Conservation (phyloP, 129 eudicot species). For the Rutidosis leptorrhynchoides region DNA sequence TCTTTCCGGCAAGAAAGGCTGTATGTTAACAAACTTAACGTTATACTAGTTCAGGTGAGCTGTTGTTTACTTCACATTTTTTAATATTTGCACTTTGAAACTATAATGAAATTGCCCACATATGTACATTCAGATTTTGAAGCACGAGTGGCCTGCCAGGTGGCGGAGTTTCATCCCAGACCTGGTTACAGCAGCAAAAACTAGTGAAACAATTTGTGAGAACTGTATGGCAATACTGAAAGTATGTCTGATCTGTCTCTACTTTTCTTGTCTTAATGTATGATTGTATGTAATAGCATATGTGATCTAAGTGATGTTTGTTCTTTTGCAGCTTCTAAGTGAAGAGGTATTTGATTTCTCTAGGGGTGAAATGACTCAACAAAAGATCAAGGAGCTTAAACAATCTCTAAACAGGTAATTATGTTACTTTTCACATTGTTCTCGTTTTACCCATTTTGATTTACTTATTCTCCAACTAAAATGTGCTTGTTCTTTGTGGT, state of each 20-base stretch:
- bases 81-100: conserved; percentile 1
- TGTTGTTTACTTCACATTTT: conserved; percentile 12
- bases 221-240: conserved; percentile 94
- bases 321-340: conserved; percentile 66
- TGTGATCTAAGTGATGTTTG: conserved; percentile 15
- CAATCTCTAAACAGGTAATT: conserved; percentile 85
- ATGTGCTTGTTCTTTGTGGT: conserved; percentile 18
- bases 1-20: conserved; percentile 90
- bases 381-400: conserved; percentile 93
- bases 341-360: conserved; percentile 99
- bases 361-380: conserved; percentile 99
- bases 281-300: neutral
- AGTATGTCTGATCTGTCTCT: conserved; percentile 34
- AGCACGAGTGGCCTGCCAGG: conserved; percentile 96
- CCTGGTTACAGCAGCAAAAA: conserved; percentile 83
- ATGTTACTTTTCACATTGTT: neutral
- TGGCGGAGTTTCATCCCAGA: conserved; percentile 90
- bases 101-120: conserved; percentile 16
- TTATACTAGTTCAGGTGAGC: conserved; percentile 85
- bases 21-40: conserved; percentile 81
- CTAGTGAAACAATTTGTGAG: conserved; percentile 92
- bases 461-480: conserved; percentile 8
- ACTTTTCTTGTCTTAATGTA: conserved; percentile 18
- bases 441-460: conserved; percentile 7
- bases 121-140: conserved; percentile 57